Evolutionary conservation across 2,329 filamentous ascomycete genomes (phyloP).

Genomic region (Ophiostoma tasmaniense): DNA sequence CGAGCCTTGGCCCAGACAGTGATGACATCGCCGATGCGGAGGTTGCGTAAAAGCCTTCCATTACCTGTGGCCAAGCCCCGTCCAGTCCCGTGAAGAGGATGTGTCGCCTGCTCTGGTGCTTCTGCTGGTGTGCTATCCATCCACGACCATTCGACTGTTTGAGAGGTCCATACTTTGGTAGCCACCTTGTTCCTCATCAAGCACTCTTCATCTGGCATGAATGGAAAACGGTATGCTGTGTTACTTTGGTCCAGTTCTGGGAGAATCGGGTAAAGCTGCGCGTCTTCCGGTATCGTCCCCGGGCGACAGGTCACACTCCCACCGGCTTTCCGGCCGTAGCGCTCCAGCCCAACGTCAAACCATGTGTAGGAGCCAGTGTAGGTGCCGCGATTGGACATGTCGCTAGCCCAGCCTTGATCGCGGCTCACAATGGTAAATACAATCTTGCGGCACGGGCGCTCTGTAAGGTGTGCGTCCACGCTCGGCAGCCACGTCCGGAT

Average conservation of each 20-base stretch:
- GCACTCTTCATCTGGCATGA: slow-evolving; percentile 30
- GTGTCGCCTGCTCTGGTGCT: background rate
- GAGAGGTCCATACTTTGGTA: slow-evolving; percentile 27
- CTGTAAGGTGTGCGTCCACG: slow-evolving; percentile 24
- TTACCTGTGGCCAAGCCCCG: slow-evolving; percentile 32
- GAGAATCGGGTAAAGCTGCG: background rate
- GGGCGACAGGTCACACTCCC: background rate
- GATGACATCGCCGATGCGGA: slow-evolving; percentile 52
- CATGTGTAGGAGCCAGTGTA: slow-evolving; percentile 49
- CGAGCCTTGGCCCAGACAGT: slow-evolving; percentile 54
- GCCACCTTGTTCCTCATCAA: slow-evolving; percentile 43
- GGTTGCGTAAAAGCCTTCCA: slow-evolving; percentile 46
- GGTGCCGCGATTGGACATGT: slow-evolving; percentile 26
- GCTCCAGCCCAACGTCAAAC: slow-evolving; percentile 56
- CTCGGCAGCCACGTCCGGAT: slow-evolving; percentile 4
- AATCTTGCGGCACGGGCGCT: slow-evolving; percentile 49
- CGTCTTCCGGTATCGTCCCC: background rate
- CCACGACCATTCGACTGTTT: slow-evolving; percentile 47
- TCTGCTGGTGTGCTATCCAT: slow-evolving; percentile 30
- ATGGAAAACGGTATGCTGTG: slow-evolving; percentile 30
- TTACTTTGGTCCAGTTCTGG: background rate
- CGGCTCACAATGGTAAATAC: slow-evolving; percentile 49
- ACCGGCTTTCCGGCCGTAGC: slow-evolving; percentile 34
- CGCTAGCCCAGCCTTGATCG: slow-evolving; percentile 51
- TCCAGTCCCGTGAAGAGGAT: background rate